Conservation (phyloP, 225 moss, liverwort and hornwort species). For the Straminergon stramineum region DNA sequence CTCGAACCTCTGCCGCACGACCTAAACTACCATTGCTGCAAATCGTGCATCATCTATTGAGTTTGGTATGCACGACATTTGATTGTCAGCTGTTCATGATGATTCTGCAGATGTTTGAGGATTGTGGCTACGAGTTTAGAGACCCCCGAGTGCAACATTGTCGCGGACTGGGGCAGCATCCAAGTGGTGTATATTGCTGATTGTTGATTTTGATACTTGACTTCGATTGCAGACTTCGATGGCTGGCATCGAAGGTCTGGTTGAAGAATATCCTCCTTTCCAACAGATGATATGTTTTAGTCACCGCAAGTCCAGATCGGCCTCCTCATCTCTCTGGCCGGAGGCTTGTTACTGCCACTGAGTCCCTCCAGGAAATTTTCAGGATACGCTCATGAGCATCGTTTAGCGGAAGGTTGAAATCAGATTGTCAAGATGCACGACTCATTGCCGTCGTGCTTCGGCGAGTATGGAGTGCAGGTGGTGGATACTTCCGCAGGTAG, state of each 20-base stretch:
- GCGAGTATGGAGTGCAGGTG: conserved; percentile 59
- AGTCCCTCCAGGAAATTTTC: not conserved
- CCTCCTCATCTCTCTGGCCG: not conserved
- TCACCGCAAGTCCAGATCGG: not conserved
- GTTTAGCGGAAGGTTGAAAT: not conserved
- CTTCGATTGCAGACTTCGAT: conserved; percentile 2
- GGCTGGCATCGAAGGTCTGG: conserved; percentile 8
- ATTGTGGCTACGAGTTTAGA: not conserved
- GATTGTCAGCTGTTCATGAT: not conserved
- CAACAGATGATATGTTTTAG: not conserved
- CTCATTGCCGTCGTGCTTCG: conserved; percentile 51
- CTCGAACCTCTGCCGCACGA: not conserved
- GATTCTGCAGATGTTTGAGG: not conserved
- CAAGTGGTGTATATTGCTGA: not conserved
- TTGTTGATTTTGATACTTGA: not conserved
- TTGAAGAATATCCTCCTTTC: not conserved
- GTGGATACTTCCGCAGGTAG: conserved; percentile 41
- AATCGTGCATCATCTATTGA: not conserved
- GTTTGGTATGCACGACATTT: not conserved
- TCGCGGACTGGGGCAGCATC: not conserved
- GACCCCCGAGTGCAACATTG: not conserved
- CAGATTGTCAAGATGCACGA: conserved; percentile 33
- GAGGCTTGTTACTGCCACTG: not conserved
- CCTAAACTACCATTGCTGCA: not conserved
- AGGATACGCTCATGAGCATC: not conserved